Conservation (phyloP, 192 early-diverging fungal genomes). For the Linnemannia schmuckeri region DNA sequence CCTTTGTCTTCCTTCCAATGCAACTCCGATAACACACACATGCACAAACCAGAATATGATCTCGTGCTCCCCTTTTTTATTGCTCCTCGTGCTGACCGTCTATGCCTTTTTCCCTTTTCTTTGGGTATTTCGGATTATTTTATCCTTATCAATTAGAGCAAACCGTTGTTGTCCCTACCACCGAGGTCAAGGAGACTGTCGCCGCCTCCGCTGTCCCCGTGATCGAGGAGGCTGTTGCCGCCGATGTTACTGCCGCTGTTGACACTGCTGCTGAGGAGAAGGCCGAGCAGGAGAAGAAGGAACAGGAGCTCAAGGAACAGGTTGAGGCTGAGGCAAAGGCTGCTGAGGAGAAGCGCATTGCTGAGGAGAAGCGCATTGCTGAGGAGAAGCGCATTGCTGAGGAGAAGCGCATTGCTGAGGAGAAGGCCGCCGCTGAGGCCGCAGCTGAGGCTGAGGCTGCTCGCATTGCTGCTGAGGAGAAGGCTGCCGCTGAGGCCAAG, state of each 20-base stretch:
- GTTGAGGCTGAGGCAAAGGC: constrained; percentile 11
- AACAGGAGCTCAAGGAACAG: constrained; percentile 12
- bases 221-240: constrained; percentile 17
- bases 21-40: constrained; percentile 3
- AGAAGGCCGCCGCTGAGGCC: constrained; percentile 19
- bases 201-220: background rate
- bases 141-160: constrained; percentile 31
- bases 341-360: constrained; percentile 15
- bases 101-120: background rate
- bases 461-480: constrained; percentile 18
- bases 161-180: constrained; percentile 16
- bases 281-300: constrained; percentile 3
- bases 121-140: background rate
- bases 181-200: background rate
- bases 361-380: constrained; percentile 14
- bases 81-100: background rate
- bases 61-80: constrained; percentile 5
- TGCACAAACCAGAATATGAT: background rate
- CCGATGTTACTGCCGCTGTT: background rate
- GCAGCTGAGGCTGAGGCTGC: constrained; percentile 4
- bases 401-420: too few species aligned
- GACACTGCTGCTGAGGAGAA: constrained; percentile 3
- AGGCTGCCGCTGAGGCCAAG: background rate
- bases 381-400: constrained; percentile 20
- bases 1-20: background rate